Conservation (phyloP, 768 basidiomycete species). For the Rhodosporidiobolus odoratus region DNA sequence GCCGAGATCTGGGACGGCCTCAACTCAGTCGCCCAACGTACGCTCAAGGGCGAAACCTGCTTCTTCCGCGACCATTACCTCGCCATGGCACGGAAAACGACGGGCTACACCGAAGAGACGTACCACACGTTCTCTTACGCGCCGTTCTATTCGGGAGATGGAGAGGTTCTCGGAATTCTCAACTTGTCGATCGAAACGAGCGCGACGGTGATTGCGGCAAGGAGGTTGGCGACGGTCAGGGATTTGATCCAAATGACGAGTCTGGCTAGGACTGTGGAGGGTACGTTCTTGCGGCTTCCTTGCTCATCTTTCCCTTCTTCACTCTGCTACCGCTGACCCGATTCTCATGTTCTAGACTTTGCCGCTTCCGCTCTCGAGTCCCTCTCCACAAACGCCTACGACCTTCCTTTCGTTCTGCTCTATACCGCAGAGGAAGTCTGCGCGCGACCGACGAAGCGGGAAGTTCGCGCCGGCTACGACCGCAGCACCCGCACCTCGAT, state of each 20-base stretch:
- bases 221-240: constrained; percentile 14
- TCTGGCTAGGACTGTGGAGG: constrained; percentile 20
- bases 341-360: constrained; percentile 19
- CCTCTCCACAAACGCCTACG: constrained; percentile 22
- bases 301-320: background rate
- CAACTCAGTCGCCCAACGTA: constrained; percentile 14
- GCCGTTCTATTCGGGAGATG: constrained; percentile 6
- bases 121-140: constrained; percentile 33
- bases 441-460: constrained; percentile 4
- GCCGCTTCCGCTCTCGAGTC: constrained; percentile 9
- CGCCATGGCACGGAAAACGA: constrained; percentile 27
- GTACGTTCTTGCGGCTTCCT: constrained; percentile 9
- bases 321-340: background rate
- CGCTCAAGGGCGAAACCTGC: constrained; percentile 14
- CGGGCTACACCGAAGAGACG: constrained; percentile 34
- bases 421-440: constrained; percentile 24
- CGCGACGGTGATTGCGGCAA: constrained; percentile 16
- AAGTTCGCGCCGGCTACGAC: constrained; percentile 15
- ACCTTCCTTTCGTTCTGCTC: constrained; percentile 29
- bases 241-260: constrained; percentile 29
- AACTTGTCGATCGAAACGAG: constrained; percentile 23
- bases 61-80: constrained; percentile 17
- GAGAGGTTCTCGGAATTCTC: constrained; percentile 21
- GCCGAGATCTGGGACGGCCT: constrained; percentile 36
- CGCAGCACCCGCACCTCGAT: constrained; percentile 10